These are phyloP conservation scores for Penicillium sp. DNA, from an alignment of 2,329 filamentous ascomycete genomes.

Conservation along the genomic window DNA sequence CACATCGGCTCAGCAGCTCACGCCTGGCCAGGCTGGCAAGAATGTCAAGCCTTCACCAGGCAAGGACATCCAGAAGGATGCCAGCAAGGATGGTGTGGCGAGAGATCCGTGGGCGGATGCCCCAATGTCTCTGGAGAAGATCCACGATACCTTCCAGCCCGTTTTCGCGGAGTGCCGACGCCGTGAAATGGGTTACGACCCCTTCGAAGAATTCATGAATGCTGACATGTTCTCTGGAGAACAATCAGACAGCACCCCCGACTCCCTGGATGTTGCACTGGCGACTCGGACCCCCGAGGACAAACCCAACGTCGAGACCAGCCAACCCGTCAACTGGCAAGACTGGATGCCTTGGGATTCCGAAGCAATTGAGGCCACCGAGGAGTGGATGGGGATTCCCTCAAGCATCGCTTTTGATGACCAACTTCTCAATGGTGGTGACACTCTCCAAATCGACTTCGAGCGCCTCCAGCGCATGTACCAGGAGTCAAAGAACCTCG, in stretches of 20 bases:
- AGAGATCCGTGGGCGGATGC: conserved; percentile 41
- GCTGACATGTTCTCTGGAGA: conserved; percentile 35
- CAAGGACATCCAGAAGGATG: conserved; percentile 29
- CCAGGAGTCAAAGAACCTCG: conserved; percentile 21
- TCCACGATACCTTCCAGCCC: conserved; percentile 38
- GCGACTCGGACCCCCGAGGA: conserved; percentile 39
- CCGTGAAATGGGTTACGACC: conserved; percentile 29
- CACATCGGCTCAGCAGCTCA: conserved; percentile 33
- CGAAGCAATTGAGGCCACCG: conserved; percentile 10
- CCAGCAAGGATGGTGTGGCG: conserved; percentile 18
- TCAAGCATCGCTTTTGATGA: conserved; percentile 15
- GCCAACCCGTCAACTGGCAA: conserved; percentile 9
- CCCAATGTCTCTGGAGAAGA: conserved; percentile 36
- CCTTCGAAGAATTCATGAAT: conserved; percentile 40
- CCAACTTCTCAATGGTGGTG: conserved; percentile 6
- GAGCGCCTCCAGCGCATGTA: conserved; percentile 36
- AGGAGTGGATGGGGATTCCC: conserved; percentile 15
- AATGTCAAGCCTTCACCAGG: conserved; percentile 23
- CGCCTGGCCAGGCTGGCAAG: conserved; percentile 30
- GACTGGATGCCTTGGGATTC: conserved; percentile 18
- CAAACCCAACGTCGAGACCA: conserved; percentile 12
- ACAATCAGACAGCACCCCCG: conserved; percentile 37
- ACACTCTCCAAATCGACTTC: conserved; percentile 37
- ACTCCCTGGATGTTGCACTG: conserved; percentile 36
- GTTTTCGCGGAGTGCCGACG: conserved; percentile 10